These are phyloP conservation scores for Starmerella kuoi DNA, from an alignment of 805 yeast genomes.

Conservation along the genomic window DNA sequence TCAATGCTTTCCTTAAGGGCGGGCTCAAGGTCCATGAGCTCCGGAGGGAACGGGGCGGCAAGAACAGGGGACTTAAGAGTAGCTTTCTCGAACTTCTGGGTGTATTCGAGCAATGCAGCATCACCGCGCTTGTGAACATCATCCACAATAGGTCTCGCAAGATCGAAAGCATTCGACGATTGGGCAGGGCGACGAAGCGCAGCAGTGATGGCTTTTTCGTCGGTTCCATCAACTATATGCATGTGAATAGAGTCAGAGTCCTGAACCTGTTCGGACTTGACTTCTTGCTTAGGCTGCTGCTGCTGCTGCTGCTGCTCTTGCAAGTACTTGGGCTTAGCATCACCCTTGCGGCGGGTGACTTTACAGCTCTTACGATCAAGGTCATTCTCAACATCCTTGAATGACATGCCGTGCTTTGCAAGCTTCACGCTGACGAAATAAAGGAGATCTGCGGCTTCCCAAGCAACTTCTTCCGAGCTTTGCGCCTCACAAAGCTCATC, in stretches of 20 bases:
- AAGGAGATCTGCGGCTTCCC: constrained; percentile 94
- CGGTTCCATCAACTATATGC: constrained; percentile 28
- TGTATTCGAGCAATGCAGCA: constrained; percentile 71
- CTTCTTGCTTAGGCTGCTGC: neutral
- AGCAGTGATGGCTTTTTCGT: constrained; percentile 36
- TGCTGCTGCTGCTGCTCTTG: constrained; percentile 4
- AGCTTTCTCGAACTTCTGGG: constrained; percentile 86
- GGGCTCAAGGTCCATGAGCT: constrained; percentile 57
- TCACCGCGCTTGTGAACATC: constrained; percentile 72
- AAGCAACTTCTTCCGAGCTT: constrained; percentile 56
- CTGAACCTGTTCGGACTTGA: neutral
- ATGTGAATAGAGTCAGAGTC: constrained; percentile 18
- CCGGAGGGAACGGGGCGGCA: constrained; percentile 75
- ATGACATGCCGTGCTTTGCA: constrained; percentile 60
- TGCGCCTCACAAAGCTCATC: constrained; percentile 87
- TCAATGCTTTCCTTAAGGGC: constrained; percentile 79
- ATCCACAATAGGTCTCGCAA: constrained; percentile 81
- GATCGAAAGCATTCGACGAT: constrained; percentile 81
- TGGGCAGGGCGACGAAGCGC: constrained; percentile 92
- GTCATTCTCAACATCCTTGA: constrained; percentile 72
- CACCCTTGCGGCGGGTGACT: constrained; percentile 88
- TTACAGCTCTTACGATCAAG: constrained; percentile 72
- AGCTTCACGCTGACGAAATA: constrained; percentile 56
- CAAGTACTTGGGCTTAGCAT: constrained; percentile 72
- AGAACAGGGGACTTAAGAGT: constrained; percentile 58